Evolutionary conservation across 2,329 filamentous ascomycete genomes (phyloP).

Genomic region (Dothistroma septosporum): DNA sequence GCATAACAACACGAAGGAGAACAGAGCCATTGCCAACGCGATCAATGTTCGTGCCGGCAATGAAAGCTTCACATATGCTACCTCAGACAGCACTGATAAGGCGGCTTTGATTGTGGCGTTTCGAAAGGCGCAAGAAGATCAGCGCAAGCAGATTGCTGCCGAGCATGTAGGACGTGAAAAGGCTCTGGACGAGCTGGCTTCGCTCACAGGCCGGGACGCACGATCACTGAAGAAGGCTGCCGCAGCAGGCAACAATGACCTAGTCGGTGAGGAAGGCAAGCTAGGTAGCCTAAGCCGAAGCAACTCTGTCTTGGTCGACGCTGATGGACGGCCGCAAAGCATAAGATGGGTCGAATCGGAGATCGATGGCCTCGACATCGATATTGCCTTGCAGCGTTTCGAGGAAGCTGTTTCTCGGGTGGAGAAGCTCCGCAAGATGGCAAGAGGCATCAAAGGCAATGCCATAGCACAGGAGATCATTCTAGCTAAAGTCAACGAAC

Average conservation of each 20-base stretch:
- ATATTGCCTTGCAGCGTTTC: conserved; percentile 85
- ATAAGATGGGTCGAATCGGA: conserved; percentile 92
- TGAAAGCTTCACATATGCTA: conserved; percentile 92
- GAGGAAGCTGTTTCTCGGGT: conserved; percentile 78
- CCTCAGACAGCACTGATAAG: conserved; percentile 70
- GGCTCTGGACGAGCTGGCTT: conserved; percentile 33
- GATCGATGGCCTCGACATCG: conserved; percentile 93
- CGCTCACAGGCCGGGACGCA: conserved; percentile 31
- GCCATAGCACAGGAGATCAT: conserved; percentile 86
- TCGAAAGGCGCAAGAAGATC: conserved; percentile 85
- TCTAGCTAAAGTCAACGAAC: conserved; percentile 82
- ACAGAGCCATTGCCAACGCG: conserved; percentile 65
- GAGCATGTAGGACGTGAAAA: conserved; percentile 86
- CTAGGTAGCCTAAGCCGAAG: conserved; percentile 27
- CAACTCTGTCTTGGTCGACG: conserved; percentile 72
- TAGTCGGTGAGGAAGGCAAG: conserved; percentile 33
- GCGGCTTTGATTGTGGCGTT: conserved; percentile 78
- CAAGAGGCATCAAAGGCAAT: conserved; percentile 78
- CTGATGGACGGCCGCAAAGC: conserved; percentile 94
- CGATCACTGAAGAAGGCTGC: conserved; percentile 57
- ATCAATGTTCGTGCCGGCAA: conserved; percentile 86
- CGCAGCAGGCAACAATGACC: conserved; percentile 40
- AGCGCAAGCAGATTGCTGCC: conserved; percentile 77
- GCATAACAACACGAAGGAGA: conserved; percentile 41
- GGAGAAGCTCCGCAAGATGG: conserved; percentile 77